A percentile compares a stretch with the other conserved stretches of the same genome.
phyloP scores from a whole-genome alignment of 116 monocot species.

The Phalaenopsis hybrid region DNA sequence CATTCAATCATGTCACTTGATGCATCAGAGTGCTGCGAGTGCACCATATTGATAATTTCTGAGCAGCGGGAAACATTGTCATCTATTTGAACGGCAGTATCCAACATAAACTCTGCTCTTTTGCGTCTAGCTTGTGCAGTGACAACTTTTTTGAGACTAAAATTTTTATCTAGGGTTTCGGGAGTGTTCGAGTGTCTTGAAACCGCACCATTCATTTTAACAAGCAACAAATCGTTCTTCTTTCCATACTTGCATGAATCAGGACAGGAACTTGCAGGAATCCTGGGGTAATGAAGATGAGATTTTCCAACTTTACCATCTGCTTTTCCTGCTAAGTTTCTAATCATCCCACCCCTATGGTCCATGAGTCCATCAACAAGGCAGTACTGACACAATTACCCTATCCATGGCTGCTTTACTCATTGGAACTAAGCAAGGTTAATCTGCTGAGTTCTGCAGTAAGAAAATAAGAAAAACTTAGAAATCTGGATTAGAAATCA shows the following conservation, averaged over 20 bases:
- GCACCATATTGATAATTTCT: background rate
- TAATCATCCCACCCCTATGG: background rate
- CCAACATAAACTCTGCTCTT: background rate
- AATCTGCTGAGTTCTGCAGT: background rate
- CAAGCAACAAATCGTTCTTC: background rate
- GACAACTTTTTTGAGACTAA: background rate
- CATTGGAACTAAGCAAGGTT: background rate
- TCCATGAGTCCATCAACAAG: background rate
- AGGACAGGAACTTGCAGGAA: background rate
- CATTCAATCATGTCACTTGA: background rate
- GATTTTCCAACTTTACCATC: background rate
- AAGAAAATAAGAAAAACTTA: background rate
- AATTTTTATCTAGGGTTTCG: background rate
- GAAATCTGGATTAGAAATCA: background rate
- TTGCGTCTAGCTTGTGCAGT: background rate
- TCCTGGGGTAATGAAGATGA: background rate
- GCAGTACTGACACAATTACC: background rate
- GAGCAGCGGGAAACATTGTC: background rate
- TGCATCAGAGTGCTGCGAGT: slow-evolving; percentile 4
- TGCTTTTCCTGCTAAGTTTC: background rate
- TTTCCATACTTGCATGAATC: background rate
- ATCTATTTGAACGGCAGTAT: background rate
- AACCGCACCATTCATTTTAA: background rate
- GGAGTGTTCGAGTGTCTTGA: background rate
- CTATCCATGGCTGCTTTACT: background rate